Conservation (phyloP, 768 basidiomycete species). For the Boletus vermiculosoides region DNA sequence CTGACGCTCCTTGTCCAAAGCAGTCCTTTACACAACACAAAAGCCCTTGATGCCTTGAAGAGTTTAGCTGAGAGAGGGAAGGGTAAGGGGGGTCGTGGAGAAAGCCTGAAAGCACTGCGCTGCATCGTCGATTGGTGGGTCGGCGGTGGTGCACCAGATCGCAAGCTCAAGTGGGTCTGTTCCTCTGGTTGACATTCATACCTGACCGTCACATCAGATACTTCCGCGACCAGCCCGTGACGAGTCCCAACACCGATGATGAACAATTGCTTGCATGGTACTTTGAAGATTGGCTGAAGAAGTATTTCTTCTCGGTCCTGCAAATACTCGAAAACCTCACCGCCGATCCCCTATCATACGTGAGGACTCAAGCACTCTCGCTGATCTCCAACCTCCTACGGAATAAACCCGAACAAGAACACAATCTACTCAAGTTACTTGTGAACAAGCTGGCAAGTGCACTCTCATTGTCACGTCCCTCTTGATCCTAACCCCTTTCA, state of each 20-base stretch:
- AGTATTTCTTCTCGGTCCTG: conserved; percentile 90
- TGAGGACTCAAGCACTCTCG: conserved; percentile 79
- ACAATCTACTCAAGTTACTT: conserved; percentile 87
- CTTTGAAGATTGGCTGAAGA: conserved; percentile 98
- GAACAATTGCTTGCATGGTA: conserved; percentile 77
- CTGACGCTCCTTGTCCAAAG: conserved; percentile 86
- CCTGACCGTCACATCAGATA: conserved; percentile 52
- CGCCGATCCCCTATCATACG: conserved; percentile 82
- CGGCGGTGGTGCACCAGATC: conserved; percentile 83
- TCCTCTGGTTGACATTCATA: neutral
- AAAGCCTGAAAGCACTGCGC: conserved; percentile 84
- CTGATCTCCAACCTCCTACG: conserved; percentile 78
- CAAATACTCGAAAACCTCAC: conserved; percentile 87
- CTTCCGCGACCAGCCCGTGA: conserved; percentile 83
- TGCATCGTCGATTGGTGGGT: conserved; percentile 98
- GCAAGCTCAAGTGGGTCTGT: conserved; percentile 76
- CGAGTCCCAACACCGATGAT: conserved; percentile 63
- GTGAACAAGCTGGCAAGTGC: conserved; percentile 86
- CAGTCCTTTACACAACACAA: conserved; percentile 82
- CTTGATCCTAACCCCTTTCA: conserved; percentile 26
- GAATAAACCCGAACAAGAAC: conserved; percentile 95
- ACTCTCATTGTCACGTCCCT: neutral
- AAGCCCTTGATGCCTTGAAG: conserved; percentile 73
- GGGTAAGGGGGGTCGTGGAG: conserved; percentile 88
- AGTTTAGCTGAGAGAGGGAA: conserved; percentile 74